phyloP scores from a whole-genome alignment of 176 grass and related monocot genomes.

The Eleusine indica region DNA sequence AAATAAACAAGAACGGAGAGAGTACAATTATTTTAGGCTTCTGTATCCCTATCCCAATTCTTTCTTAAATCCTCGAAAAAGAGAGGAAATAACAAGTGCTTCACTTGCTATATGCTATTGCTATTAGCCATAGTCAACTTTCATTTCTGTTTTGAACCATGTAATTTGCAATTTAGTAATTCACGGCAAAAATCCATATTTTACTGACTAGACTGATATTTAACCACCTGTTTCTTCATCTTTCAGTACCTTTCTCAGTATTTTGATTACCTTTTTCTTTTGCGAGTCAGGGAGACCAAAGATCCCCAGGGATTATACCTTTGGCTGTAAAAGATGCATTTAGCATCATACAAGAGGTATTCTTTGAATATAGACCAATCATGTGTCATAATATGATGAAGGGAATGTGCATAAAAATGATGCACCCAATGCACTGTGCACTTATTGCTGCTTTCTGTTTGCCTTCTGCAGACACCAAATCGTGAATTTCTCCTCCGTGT shows the following conservation, averaged over 20 bases:
- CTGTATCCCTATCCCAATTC: not conserved
- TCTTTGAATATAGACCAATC: slow-evolving; percentile 20
- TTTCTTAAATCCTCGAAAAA: not conserved
- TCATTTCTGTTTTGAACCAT: slow-evolving; percentile 21
- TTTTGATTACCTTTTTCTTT: slow-evolving; percentile 45
- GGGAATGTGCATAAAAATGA: not conserved
- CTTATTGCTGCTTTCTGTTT: slow-evolving; percentile 32
- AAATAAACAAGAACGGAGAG: too few relatives aligned
- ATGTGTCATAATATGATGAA: not conserved
- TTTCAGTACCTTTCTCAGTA: slow-evolving; percentile 35
- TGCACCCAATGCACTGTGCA: slow-evolving; percentile 1
- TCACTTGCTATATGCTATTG: slow-evolving; percentile 1
- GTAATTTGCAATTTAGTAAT: slow-evolving; percentile 15
- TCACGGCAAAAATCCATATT: slow-evolving; percentile 21
- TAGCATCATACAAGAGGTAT: slow-evolving; percentile 99
- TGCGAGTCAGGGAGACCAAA: slow-evolving; percentile 85
- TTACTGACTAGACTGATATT: slow-evolving; percentile 12
- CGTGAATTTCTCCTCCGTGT: slow-evolving; percentile 97
- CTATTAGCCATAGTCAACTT: slow-evolving; percentile 19
- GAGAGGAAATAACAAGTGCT: not conserved
- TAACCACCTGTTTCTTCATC: slow-evolving; percentile 16
- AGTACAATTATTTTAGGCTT: not conserved
- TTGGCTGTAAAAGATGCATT: slow-evolving; percentile 99
- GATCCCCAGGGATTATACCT: slow-evolving; percentile 99
- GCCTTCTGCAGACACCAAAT: slow-evolving; percentile 70